These are phyloP conservation scores for Debaryomyces fabryi DNA, from an alignment of 1,139 yeast genomes.

Conservation along the genomic window DNA sequence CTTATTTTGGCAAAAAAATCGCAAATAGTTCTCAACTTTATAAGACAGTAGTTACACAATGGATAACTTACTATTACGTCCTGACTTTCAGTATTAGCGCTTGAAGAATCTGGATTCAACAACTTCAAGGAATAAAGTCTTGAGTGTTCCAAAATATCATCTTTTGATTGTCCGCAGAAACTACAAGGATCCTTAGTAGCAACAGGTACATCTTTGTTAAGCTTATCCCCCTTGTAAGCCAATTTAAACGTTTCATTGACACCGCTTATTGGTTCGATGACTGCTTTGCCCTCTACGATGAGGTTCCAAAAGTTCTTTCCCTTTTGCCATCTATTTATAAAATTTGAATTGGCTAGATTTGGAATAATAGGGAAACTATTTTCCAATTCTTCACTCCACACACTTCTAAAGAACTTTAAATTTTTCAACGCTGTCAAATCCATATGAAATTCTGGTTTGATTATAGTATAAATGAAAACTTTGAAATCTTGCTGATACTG, in stretches of 20 bases:
- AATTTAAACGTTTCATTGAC: constrained; percentile 69
- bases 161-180: constrained; percentile 77
- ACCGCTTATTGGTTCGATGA: constrained; percentile 86
- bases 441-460: constrained; percentile 38
- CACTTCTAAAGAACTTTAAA: constrained; percentile 62
- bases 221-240: constrained; percentile 22
- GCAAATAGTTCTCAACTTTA: constrained; percentile 76
- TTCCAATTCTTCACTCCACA: constrained; percentile 79
- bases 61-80: constrained; percentile 55
- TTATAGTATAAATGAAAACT: constrained; percentile 37
- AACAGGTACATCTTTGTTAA: constrained; percentile 50
- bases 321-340: constrained; percentile 50
- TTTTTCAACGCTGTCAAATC: constrained; percentile 51
- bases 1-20: constrained; percentile 77
- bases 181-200: constrained; percentile 78
- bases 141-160: constrained; percentile 72
- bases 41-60: constrained; percentile 81
- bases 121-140: constrained; percentile 70
- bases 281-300: constrained; percentile 77
- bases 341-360: constrained; percentile 32
- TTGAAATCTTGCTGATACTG: constrained; percentile 47
- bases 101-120: constrained; percentile 25
- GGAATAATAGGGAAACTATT: constrained; percentile 48
- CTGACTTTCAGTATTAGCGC: constrained; percentile 17
- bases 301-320: constrained; percentile 60